phyloP scores from a whole-genome alignment of 2,329 filamentous ascomycete species.

The Hymenoscyphus occultus region DNA sequence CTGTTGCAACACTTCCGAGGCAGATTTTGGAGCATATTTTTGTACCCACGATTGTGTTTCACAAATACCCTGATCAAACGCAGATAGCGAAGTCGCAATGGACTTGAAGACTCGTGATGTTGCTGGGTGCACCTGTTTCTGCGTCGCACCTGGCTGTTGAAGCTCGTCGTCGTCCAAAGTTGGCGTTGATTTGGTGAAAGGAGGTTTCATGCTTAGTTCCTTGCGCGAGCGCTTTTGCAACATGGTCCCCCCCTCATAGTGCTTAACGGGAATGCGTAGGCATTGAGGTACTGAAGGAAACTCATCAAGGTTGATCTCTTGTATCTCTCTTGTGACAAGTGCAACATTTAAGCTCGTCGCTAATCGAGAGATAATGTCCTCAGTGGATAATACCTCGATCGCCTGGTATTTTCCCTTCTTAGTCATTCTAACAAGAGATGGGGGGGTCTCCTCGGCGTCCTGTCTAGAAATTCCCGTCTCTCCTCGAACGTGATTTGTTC shows the following conservation, averaged over 20 bases:
- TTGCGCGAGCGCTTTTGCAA: conserved; percentile 49
- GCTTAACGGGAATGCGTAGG: conserved; percentile 53
- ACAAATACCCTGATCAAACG: conserved; percentile 76
- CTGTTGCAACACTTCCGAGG: conserved; percentile 71
- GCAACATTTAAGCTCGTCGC: conserved; percentile 24
- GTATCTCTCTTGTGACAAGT: conserved; percentile 22
- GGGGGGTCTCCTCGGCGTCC: not conserved
- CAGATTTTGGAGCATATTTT: conserved; percentile 74
- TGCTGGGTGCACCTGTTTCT: conserved; percentile 49
- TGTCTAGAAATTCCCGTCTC: not conserved
- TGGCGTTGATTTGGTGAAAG: conserved; percentile 16
- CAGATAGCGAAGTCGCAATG: conserved; percentile 62
- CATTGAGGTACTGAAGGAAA: conserved; percentile 45
- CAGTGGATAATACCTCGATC: conserved; percentile 24
- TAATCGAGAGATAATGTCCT: conserved; percentile 32
- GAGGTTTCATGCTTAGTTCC: conserved; percentile 40
- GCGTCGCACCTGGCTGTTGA: conserved; percentile 23
- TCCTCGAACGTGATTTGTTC: conserved; percentile 61
- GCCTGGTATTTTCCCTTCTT: conserved; percentile 35
- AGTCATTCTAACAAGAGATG: not conserved
- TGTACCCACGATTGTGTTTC: conserved; percentile 73
- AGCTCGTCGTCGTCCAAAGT: conserved; percentile 41
- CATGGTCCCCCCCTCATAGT: conserved; percentile 56
- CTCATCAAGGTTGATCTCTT: conserved; percentile 30
- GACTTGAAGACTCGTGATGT: conserved; percentile 57